Evolutionary conservation across 306 rosid genomes (phyloP).

Genomic region (Vigna nakashimae): DNA sequence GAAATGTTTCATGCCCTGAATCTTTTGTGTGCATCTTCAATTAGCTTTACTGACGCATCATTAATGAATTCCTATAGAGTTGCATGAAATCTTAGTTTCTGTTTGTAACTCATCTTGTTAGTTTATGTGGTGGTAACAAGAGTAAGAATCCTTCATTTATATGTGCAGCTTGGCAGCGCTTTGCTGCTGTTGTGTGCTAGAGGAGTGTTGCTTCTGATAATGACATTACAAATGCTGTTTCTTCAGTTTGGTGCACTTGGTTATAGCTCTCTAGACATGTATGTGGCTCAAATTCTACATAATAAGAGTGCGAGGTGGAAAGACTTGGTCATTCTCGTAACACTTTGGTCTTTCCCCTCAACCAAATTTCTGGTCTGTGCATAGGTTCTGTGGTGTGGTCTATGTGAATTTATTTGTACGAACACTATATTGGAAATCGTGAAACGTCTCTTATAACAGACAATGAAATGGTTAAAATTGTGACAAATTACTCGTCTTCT

Average conservation of each 20-base stretch:
- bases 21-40: constrained; percentile 12
- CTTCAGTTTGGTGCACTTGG: constrained; percentile 35
- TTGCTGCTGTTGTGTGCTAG: constrained; percentile 91
- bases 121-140: constrained; percentile 15
- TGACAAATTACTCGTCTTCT: not conserved
- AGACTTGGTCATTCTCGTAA: constrained; percentile 17
- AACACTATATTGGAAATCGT: not conserved
- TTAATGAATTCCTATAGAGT: not conserved
- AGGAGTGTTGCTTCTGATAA: constrained; percentile 72
- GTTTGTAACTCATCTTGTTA: not conserved
- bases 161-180: constrained; percentile 79
- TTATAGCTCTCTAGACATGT: constrained; percentile 19
- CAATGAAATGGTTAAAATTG: constrained; percentile 26
- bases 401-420: constrained; percentile 23
- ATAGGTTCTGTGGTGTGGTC: constrained; percentile 31
- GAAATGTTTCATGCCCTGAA: not conserved
- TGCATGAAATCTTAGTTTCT: constrained; percentile 19
- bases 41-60: not conserved
- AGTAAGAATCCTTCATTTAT: constrained; percentile 28
- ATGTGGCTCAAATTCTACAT: constrained; percentile 27
- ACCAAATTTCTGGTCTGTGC: constrained; percentile 3
- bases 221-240: not conserved
- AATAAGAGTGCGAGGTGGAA: constrained; percentile 23
- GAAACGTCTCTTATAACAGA: constrained; percentile 26
- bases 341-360: not conserved